A percentile compares a stretch with the other conserved stretches of the same genome.
These are phyloP conservation scores for Ampelocalamus luodianensis DNA, from an alignment of 176 grass and related monocot species.

Conservation along the genomic window DNA sequence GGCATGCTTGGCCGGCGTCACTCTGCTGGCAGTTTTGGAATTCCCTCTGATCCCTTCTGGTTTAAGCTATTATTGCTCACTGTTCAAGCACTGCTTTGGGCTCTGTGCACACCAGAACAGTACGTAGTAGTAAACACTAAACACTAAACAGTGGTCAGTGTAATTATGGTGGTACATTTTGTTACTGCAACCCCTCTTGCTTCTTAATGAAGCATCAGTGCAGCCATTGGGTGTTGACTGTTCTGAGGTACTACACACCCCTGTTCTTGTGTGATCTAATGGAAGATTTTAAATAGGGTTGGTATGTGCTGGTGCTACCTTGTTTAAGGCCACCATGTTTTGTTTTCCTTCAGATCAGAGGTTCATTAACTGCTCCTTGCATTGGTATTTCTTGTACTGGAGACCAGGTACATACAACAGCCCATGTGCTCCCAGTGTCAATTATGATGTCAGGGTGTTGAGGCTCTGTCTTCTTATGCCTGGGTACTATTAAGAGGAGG, in stretches of 20 bases:
- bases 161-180: not conserved
- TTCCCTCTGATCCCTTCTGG: not conserved
- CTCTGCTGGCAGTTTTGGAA: conserved; percentile 8
- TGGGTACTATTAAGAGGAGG: not conserved
- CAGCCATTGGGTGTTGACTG: not conserved
- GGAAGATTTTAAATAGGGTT: not conserved
- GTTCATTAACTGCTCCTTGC: conserved; percentile 33
- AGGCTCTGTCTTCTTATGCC: not conserved
- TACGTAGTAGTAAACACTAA: not conserved
- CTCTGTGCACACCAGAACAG: not conserved
- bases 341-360: not conserved
- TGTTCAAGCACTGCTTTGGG: not conserved
- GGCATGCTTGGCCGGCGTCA: conserved; percentile 31
- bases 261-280: not conserved
- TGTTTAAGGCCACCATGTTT: not conserved
- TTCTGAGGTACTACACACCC: too few species aligned
- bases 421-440: conserved; percentile 30
- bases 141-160: not conserved
- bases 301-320: not conserved
- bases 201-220: not conserved
- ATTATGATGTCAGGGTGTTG: conserved; percentile 27
- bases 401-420: not conserved
- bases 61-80: not conserved
- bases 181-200: not conserved
- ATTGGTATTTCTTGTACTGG: not conserved